Evolutionary conservation across 192 early-diverging fungal genomes (phyloP).

Genomic region (Dissophora globulifera): DNA sequence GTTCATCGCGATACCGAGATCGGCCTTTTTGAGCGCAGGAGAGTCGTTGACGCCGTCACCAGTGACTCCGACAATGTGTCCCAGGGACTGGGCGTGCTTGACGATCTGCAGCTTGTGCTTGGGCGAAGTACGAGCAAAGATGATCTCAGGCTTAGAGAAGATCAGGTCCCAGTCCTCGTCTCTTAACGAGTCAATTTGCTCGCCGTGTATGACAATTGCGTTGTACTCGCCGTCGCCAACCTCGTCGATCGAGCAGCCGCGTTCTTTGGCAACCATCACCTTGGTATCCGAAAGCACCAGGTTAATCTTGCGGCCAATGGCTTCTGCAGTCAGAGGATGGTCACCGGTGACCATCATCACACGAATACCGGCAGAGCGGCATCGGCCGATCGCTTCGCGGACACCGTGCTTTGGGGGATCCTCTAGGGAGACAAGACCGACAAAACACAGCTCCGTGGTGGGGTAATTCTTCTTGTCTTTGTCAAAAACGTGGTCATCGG

Average conservation of each 20-base stretch:
- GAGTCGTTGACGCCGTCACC: slow-evolving; percentile 98
- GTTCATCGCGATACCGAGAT: slow-evolving; percentile 98
- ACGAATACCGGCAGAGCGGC: slow-evolving; percentile 90
- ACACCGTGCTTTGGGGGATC: slow-evolving; percentile 99
- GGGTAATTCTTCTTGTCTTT: slow-evolving; percentile 82
- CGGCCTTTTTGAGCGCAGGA: slow-evolving; percentile 96
- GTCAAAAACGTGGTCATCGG: slow-evolving; percentile 77
- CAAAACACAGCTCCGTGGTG: slow-evolving; percentile 72
- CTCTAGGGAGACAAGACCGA: slow-evolving; percentile 88
- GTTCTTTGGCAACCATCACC: slow-evolving; percentile 75
- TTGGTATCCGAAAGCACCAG: slow-evolving; percentile 91
- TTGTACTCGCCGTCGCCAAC: slow-evolving; percentile 83
- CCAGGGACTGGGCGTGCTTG: slow-evolving; percentile 85
- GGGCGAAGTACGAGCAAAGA: slow-evolving; percentile 96
- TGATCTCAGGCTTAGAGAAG: slow-evolving; percentile 93
- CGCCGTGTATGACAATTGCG: slow-evolving; percentile 94
- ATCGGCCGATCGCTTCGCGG: slow-evolving; percentile 94
- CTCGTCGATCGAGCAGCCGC: slow-evolving; percentile 63
- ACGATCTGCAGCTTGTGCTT: slow-evolving; percentile 98
- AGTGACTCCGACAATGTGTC: slow-evolving; percentile 97
- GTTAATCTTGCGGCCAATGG: slow-evolving; percentile 96
- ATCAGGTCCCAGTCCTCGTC: slow-evolving; percentile 92
- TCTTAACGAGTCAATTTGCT: slow-evolving; percentile 80
- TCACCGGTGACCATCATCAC: slow-evolving; percentile 99
- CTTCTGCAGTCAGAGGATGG: slow-evolving; percentile 93